Evolutionary conservation across 2,329 filamentous ascomycete species (phyloP), one percentile per base, ranked within the genome.

Genomic region (Lasiodiplodia hormozganensis): DNA sequence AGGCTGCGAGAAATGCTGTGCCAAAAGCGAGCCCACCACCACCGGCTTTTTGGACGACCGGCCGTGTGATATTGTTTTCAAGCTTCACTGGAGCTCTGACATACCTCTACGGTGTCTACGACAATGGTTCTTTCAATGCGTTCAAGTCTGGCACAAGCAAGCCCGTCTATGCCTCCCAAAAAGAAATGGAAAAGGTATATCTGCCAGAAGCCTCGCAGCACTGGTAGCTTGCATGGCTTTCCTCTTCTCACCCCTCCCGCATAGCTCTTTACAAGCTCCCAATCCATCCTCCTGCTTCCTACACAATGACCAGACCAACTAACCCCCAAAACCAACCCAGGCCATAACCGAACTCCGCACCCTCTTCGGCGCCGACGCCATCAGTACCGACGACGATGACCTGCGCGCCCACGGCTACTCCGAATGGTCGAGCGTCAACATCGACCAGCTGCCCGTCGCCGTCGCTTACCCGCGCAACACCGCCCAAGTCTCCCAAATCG

Each of bases 371-470:
- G 82, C 88, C 49, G 88, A 90, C 65, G 78, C 84, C 1, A 86
- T 92, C 60, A 89, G 84, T 73, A 88, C 86, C 14, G 89, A 92
- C 73, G 82, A 87, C 53, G 88, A 90, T 52, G 88, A 89, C 54
- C 79, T 92, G 2, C 85, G 87, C 23, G 79, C 82, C 56, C 90
- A 92, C 74, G 89, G 90, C 16, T 89, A 87, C 76, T 92, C 89
- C 0, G 90, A 92, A 74, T 92, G 89, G 89, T 91, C 89, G 0
- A 87, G 88, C 0, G 86, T 89, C 72, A 92, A 92, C 73, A 87
- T 88, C 34, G 83, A 88, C 36, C 84, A 83, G 23, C 81, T 90
- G 1, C 89, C 90, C 0, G 85, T 90, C 6, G 89, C 90, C 0
- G 84, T 92, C 10, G 87, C 87, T 2, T 90, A 90, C 70, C 90